Base-by-base conservation (phyloP, 352 stramenopile genomes). In the Aphanomyces invadans region DNA sequence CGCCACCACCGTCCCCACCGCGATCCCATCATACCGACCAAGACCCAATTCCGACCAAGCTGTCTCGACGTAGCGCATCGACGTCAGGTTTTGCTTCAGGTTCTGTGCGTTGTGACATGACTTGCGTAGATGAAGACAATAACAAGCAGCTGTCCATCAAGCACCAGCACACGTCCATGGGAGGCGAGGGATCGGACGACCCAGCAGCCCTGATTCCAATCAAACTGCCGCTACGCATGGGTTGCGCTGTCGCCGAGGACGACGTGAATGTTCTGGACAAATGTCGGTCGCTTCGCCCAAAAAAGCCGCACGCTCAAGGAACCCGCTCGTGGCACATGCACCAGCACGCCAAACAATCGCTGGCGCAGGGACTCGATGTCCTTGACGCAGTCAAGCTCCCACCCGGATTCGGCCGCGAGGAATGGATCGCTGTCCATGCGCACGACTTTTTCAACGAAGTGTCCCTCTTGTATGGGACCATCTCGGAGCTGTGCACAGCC, bases 381-480 rank as follows among this genome's bases (percentile, higher is more conserved):
- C 48, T 63, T 33, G 82, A 91, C 31, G 84, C 77, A 36, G 80
- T 91, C 31, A 78, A 80, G 26, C 70, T 91, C 15, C 83, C 80
- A 0, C 79, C 89, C 1, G 81, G 80, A 0, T 89, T 76, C 54
- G 61, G 75, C 36, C 72, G 81, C 19, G 71, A 86, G 26, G 80
- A 91, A 53, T 91, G 83, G 83, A 73, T 91, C 54, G 74, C 79
- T 1, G 80, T 91, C 5, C 83, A 91, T 70, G 78, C 80, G 17
- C 74, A 97, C 31, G 91, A 97, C 75, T 97, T 97, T 57, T 97
- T 93, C 79, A 97, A 97, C 69, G 90, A 97, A 69, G 79, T 97
- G 52, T 95, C 79, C 25, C 70, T 97, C 62, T 74, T 97, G 9
- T 97, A 90, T 70, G 88, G 87, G 36, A 95, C 92, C 26, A 83